These are phyloP conservation scores for Fonsecaea pedrosoi DNA, from an alignment of 2,329 filamentous ascomycete genomes.

Conservation along the genomic window DNA sequence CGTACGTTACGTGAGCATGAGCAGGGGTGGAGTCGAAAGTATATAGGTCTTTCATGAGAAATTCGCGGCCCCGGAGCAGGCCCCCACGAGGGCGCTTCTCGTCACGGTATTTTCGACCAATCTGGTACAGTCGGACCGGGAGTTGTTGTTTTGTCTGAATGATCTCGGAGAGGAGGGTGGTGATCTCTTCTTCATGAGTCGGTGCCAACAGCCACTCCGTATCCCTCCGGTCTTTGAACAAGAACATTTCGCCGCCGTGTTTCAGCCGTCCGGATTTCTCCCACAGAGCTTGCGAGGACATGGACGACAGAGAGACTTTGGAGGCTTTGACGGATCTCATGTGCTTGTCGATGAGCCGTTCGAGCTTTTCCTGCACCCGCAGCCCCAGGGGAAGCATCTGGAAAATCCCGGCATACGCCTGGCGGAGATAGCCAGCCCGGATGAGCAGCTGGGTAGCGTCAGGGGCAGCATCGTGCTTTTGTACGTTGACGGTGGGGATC, in stretches of 20 bases:
- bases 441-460: conserved; percentile 38
- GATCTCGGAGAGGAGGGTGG: conserved; percentile 73
- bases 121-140: conserved; percentile 88
- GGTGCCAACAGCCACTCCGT: conserved; percentile 79
- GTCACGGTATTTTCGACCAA: conserved; percentile 92
- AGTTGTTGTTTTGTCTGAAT: conserved; percentile 84
- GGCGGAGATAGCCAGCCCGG: conserved; percentile 74
- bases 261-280: conserved; percentile 79
- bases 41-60: conserved; percentile 98
- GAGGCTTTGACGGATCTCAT: conserved; percentile 81
- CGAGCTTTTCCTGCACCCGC: conserved; percentile 86
- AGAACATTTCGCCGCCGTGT: conserved; percentile 73
- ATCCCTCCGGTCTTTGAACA: conserved; percentile 78
- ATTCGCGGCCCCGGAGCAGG: conserved; percentile 85
- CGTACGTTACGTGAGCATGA: conserved; percentile 80
- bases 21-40: conserved; percentile 78
- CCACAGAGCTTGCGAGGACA: conserved; percentile 88
- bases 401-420: conserved; percentile 89
- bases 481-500: conserved; percentile 35
- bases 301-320: conserved; percentile 79
- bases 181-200: conserved; percentile 97
- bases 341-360: conserved; percentile 82
- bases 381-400: conserved; percentile 88
- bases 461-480: conserved; percentile 33
- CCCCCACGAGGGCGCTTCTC: conserved; percentile 88